phyloP scores from a whole-genome alignment of 768 basidiomycete genomes.

The Auricularia sp. region DNA sequence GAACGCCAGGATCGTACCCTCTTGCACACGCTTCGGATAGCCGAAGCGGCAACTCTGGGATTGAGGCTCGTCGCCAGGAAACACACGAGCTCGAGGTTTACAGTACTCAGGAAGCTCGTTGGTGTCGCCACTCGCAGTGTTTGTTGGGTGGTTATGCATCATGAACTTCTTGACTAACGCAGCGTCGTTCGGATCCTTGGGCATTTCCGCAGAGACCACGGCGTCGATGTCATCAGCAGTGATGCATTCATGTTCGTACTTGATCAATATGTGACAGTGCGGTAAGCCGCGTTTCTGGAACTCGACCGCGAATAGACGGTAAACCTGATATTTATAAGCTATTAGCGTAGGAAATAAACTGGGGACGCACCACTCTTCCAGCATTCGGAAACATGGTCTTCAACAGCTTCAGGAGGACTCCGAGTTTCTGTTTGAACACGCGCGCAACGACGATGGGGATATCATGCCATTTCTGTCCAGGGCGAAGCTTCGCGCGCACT shows the following conservation, averaged over 20 bases:
- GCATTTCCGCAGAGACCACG: conserved; percentile 27
- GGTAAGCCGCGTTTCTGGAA: conserved; percentile 35
- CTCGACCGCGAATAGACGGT: conserved; percentile 26
- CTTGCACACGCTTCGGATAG: conserved; percentile 12
- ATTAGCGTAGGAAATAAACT: background rate
- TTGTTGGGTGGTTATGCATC: conserved; percentile 23
- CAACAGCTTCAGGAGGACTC: conserved; percentile 15
- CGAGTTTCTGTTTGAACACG: conserved; percentile 27
- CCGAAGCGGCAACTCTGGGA: conserved; percentile 16
- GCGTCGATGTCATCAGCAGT: conserved; percentile 20
- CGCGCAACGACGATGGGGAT: conserved; percentile 25
- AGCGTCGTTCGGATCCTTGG: conserved; percentile 16
- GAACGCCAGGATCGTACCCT: conserved; percentile 16
- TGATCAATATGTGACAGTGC: conserved; percentile 32
- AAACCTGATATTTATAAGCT: conserved; percentile 7
- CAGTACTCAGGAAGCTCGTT: background rate
- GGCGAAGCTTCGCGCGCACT: conserved; percentile 18
- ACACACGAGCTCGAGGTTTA: too few species aligned
- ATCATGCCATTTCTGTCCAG: conserved; percentile 26
- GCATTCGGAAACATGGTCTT: conserved; percentile 22
- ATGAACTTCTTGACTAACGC: conserved; percentile 22
- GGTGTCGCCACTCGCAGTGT: background rate
- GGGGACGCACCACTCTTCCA: conserved; percentile 10
- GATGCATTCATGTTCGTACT: conserved; percentile 16
- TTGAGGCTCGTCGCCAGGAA: background rate